Conservation (phyloP, 1,139 yeast genomes). For the Kodamaea alishanica region DNA sequence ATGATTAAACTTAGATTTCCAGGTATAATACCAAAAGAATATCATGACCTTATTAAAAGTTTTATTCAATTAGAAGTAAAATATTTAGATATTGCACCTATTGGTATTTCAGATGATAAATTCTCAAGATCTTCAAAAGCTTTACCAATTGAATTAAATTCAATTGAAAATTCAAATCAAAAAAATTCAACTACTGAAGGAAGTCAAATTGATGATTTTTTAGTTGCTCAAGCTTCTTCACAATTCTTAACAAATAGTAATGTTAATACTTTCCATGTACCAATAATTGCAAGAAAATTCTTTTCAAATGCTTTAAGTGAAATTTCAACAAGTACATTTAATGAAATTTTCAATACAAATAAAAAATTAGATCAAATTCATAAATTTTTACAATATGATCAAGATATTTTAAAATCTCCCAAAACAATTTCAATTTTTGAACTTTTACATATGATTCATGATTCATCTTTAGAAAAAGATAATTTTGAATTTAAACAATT, state of each 20-base stretch:
- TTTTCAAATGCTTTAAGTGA: conserved; percentile 28
- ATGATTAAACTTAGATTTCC: conserved; percentile 54
- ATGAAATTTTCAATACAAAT: conserved; percentile 13
- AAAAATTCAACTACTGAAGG: conserved; percentile 4
- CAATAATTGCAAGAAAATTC: conserved; percentile 31
- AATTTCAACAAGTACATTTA: conserved; percentile 25
- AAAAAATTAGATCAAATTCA: conserved; percentile 53
- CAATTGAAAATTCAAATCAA: conserved; percentile 1
- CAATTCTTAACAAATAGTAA: conserved; percentile 34
- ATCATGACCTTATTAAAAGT: conserved; percentile 17
- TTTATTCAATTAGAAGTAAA: conserved; percentile 35
- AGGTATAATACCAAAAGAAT: conserved; percentile 38
- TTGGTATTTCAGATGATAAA: conserved; percentile 37
- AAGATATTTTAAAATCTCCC: conserved; percentile 36
- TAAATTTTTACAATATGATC: conserved; percentile 48
- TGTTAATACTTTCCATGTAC: conserved; percentile 38
- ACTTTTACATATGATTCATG: conserved; percentile 25
- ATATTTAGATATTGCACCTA: conserved; percentile 33
- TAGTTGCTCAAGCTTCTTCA: conserved; percentile 39
- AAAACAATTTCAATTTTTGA: conserved; percentile 50
- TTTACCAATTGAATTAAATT: conserved; percentile 21
- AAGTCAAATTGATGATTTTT: conserved; percentile 22
- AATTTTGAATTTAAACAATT: conserved; percentile 13
- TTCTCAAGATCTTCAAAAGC: conserved; percentile 26
- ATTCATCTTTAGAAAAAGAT: no score